Percentiles rank a stretch among this genome's conserved stretches.
These are phyloP conservation scores for Nakazawaea ambrosiae DNA, from an alignment of 805 yeast species.

Conservation along the genomic window DNA sequence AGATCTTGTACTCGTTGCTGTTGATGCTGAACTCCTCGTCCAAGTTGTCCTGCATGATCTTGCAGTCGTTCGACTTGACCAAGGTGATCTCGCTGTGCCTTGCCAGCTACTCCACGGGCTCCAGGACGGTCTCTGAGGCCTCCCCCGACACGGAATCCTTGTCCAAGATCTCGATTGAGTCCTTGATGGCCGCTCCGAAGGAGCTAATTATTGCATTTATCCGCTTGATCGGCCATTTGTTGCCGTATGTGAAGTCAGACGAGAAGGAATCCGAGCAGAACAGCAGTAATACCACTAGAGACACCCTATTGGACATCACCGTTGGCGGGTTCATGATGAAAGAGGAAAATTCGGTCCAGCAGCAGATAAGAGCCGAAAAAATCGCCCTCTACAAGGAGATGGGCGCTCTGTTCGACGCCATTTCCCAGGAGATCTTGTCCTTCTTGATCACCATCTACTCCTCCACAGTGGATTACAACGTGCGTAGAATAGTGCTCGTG, in stretches of 20 bases:
- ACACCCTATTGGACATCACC: slow-evolving; percentile 11
- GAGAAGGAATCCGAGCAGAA: neutral
- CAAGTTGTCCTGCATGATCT: slow-evolving; percentile 33
- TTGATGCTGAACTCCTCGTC: slow-evolving; percentile 35
- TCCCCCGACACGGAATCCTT: slow-evolving; percentile 5
- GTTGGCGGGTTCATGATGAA: slow-evolving; percentile 25
- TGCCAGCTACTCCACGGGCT: slow-evolving; percentile 36
- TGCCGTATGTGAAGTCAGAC: slow-evolving; percentile 36
- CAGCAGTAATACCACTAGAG: neutral
- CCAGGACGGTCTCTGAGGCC: neutral
- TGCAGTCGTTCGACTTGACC: slow-evolving; percentile 43
- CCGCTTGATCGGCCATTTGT: slow-evolving; percentile 44
- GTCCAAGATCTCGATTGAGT: slow-evolving; percentile 45
- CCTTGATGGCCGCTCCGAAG: slow-evolving; percentile 67
- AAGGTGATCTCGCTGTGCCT: slow-evolving; percentile 41
- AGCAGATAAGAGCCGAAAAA: slow-evolving; percentile 25
- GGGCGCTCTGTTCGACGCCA: slow-evolving; percentile 20
- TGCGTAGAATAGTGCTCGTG: slow-evolving; percentile 51
- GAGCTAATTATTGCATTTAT: slow-evolving; percentile 51
- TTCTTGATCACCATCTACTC: slow-evolving; percentile 58
- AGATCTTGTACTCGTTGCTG: slow-evolving; percentile 38
- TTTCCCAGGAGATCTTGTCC: slow-evolving; percentile 42
- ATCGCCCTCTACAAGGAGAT: slow-evolving; percentile 23
- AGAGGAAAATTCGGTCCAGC: slow-evolving; percentile 17
- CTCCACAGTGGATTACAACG: slow-evolving; percentile 61